Evolutionary conservation across 208 protist genomes (phyloP), one percentile per base, ranked within the genome.

Genomic region (Trypanosoma lewisi): DNA sequence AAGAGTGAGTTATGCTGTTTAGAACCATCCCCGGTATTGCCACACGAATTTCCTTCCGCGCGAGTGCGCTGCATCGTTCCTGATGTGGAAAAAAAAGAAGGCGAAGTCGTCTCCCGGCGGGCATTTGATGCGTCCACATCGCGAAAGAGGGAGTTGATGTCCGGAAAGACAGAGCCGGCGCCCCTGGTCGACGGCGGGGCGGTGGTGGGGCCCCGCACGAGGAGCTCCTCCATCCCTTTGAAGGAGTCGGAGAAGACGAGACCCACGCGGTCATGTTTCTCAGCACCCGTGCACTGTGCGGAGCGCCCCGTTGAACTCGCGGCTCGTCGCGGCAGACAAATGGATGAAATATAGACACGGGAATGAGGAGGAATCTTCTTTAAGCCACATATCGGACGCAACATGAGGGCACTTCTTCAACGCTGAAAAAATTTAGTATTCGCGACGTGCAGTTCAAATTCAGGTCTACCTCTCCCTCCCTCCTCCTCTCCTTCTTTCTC

Each of bases 161-260:
- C 23, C 12, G 58, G 58, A 36, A 64, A 64, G 25, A 64, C 42
- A n/a, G 49, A 17, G 30, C 48, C 31, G 11, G 19, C 48, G 33
- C n/a, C 21, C 21, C 31, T 16, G 21, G 2, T 31, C 30, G 30
- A 23, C 27, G 47, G 14, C 12, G 37, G 27, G 2, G 16, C 0
- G 4, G 39, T 33, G 9, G 44, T 21, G 12, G 47, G 25, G n/a
- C 23, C 9, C 47, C 47, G 47, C 47, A 51, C 51, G 1, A 37
- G 9, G 23, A 52, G n/a, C 30, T 62, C 28, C 19, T 60, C 56
- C 28, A 41, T 52, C 2, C 44, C 42, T 19, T 52, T 62, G 28
- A 62, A 62, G 11, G 8, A 14, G 11, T 52, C 28, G 23, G n/a
- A 52, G 33, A 62, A 62, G 1, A 61, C 14, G 4, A 25, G 17